phyloP scores from a whole-genome alignment of 805 yeast genomes.

The Schizosaccharomyces lindneri region DNA sequence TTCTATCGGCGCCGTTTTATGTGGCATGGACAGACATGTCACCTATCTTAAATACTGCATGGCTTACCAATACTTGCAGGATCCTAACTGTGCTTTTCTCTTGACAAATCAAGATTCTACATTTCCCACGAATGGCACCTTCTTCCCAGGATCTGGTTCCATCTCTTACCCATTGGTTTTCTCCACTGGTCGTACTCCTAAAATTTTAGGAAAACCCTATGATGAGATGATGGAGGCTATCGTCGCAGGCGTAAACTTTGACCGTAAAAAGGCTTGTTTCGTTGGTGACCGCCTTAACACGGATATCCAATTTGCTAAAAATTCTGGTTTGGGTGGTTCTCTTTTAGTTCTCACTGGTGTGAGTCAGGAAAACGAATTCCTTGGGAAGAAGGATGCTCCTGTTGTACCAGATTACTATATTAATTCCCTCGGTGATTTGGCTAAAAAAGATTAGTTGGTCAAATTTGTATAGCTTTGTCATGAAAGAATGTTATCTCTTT shows the following conservation, averaged over 20 bases:
- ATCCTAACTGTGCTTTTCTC: conserved; percentile 42
- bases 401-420: conserved; percentile 45
- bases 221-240: conserved; percentile 77
- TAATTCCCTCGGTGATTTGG: conserved; percentile 39
- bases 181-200: conserved; percentile 62
- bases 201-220: conserved; percentile 82
- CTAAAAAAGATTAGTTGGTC: neutral
- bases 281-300: conserved; percentile 89
- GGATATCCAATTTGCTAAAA: conserved; percentile 75
- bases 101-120: conserved; percentile 94
- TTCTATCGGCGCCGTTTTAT: conserved; percentile 64
- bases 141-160: conserved; percentile 90
- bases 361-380: conserved; percentile 44
- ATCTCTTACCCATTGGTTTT: conserved; percentile 51
- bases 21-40: conserved; percentile 55
- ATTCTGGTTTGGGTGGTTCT: conserved; percentile 58
- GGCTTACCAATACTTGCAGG: conserved; percentile 55
- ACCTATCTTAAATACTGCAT: conserved; percentile 64
- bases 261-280: conserved; percentile 47
- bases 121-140: conserved; percentile 64
- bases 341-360: conserved; percentile 78
- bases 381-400: conserved; percentile 15
- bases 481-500: neutral
- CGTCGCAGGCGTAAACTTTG: conserved; percentile 33
- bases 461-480: neutral